Evolutionary conservation across 2,329 filamentous ascomycete genomes (phyloP), one percentile per base, ranked within the genome.

Genomic region (Fusarium abutilonis): DNA sequence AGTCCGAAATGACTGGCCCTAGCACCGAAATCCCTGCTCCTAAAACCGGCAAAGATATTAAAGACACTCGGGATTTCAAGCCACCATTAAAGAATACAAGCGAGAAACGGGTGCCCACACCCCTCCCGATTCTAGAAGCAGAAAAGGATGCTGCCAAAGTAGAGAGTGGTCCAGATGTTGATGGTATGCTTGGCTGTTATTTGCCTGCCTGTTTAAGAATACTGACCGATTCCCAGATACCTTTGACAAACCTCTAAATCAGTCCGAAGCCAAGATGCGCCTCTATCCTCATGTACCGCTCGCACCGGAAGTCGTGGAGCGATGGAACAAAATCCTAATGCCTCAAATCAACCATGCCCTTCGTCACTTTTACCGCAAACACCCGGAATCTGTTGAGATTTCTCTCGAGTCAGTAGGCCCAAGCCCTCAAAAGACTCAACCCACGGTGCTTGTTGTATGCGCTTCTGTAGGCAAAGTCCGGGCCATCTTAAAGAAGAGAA

Each of bases 401-500:
- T 90, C 89, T 9, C 83, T 94, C 2, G 87, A 92, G 58, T 89
- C 87, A 1, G 86, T 93, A 36, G 91, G 91, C 15, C 87, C 90
- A 48, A 87, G 86, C 4, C 82, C 86, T 6, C 81, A 86, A 32
- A 86, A 83, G 51, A 87, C 88, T 0, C 84, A 83, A 51, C 90
- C 91, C 1, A 93, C 91, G 0, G 89, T 93, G 0, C 80, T 93
- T 17, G 87, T 94, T 9, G 88, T 92, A 4, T 94, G 91, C 75
- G 89, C 86, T 3, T 93, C 89, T 4, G 89, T 91, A 9, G 80
- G 80, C 45, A 91, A 91, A 72, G 88, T 93, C 28, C 87, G 89
- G 47, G 83, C 85, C 17, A 88, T 91, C 39, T 76, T 94, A 6
- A 88, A 86, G 72, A 89, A 88, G 69, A 86, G 88, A 61, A 82